Conservation (phyloP, 192 early-diverging fungal species). For the Entomortierella beljakovae region DNA sequence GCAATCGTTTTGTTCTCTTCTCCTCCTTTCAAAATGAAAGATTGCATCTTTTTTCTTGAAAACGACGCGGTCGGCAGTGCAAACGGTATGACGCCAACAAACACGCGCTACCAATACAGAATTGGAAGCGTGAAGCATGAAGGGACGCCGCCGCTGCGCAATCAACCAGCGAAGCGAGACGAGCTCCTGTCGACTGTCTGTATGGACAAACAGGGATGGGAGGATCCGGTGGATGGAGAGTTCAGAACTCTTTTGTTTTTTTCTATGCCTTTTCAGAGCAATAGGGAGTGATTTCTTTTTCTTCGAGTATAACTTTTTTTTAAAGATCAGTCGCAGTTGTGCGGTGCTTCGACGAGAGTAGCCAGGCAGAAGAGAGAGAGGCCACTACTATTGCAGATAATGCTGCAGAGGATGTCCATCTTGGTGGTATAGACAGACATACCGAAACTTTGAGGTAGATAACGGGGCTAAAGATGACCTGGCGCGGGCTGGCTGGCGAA, state of each 20-base stretch:
- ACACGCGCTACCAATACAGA: background rate
- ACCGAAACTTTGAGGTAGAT: constrained; percentile 25
- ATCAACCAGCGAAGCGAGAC: background rate
- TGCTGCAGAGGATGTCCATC: constrained; percentile 52
- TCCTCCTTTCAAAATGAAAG: constrained; percentile 3
- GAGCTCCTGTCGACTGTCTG: background rate
- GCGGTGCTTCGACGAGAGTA: constrained; percentile 4
- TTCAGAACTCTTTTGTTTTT: background rate
- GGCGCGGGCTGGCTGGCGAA: background rate
- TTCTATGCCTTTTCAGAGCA: background rate
- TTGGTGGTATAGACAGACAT: constrained; percentile 54
- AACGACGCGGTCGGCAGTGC: constrained; percentile 11
- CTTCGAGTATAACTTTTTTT: background rate
- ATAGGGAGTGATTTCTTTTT: background rate
- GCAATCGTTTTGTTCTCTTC: constrained; percentile 10
- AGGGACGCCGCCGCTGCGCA: constrained; percentile 1
- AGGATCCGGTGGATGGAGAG: constrained; percentile 16
- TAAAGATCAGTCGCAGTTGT: constrained; percentile 4
- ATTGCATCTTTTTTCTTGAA: constrained; percentile 3
- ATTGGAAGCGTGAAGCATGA: background rate
- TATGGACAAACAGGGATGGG: constrained; percentile 1
- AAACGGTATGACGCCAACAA: background rate
- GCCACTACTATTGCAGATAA: constrained; percentile 4
- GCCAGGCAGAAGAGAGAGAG: constrained; percentile 16
- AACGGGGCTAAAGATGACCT: background rate